Base-by-base conservation (phyloP, 495 filamentous ascomycete species). In the Tuber melanosporum region DNA sequence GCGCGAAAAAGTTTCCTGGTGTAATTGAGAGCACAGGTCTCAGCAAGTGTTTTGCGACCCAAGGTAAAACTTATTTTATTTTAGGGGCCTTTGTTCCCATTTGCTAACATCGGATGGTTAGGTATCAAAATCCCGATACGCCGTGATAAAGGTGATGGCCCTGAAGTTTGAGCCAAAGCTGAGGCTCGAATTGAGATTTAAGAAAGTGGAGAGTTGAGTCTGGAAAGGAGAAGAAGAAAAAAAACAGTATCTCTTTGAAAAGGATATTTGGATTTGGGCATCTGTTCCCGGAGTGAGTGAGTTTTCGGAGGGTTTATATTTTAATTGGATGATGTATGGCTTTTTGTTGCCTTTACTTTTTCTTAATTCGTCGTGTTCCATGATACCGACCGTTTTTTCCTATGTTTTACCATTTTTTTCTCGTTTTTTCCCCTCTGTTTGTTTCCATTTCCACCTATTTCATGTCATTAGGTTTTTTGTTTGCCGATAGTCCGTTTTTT, bases 1-100 rank as follows among this genome's bases (percentile, higher is more conserved):
- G 91, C 8, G 95, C 95, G 47, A 99, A 99, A 88, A 97, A 97
- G 79, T 99, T 99, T 87, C 95, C 95, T 0, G 95, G 95, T 76
- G 95, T 99, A 1, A 96, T 97, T 78, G 95, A 98, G 83, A 95
- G 92, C 83, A 99, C 95, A 3, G 84, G 88, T n/a, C 85, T 99
- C 32, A 97, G 94, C 87, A 97, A 96, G 84, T 92, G 90, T 81
- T 99, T 99, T 85, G 95, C 95, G 17, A 88, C 90, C 14, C 95
- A 99, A 81, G 95, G 95, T n/a, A 95, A 97, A 73, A 71, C 75
- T 47, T 26, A 39, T 69, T 39, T 12, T 47, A 43, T 76, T 71
- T 57, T 41, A 5, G 76, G 32, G 57, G 26, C 26, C 62, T 39
- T 26, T 14, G n/a, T 44, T n/a, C 69, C 1, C 39, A 69, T 73